Evolutionary conservation across 306 rosid genomes (phyloP).

Genomic region (Dalbergia oliveri): DNA sequence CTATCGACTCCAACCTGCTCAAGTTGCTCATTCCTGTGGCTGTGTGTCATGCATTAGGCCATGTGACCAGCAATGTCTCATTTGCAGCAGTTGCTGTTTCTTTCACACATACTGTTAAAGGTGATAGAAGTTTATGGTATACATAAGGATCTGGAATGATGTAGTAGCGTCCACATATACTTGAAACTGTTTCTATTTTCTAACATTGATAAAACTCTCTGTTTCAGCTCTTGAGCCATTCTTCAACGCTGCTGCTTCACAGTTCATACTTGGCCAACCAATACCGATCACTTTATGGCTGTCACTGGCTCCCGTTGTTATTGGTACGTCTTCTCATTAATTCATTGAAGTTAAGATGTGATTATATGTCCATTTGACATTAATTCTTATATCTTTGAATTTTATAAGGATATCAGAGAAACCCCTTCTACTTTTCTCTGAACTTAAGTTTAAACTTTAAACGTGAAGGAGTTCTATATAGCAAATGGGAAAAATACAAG

Average conservation of each 20-base stretch:
- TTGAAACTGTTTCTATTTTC: conserved; percentile 12
- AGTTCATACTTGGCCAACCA: conserved; percentile 85
- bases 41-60: conserved; percentile 92
- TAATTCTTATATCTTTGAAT: too few species aligned
- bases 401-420: too few species aligned
- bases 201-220: conserved; percentile 28
- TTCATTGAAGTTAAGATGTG: background rate
- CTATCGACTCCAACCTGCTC: conserved; percentile 64
- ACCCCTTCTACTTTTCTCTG: too few species aligned
- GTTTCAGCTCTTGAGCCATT: conserved; percentile 92
- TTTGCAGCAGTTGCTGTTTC: conserved; percentile 99
- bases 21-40: conserved; percentile 85
- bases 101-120: conserved; percentile 92
- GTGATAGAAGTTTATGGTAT: conserved; percentile 47
- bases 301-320: conserved; percentile 91
- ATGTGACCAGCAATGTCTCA: conserved; percentile 93
- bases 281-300: conserved; percentile 87
- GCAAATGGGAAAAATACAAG: background rate
- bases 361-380: background rate
- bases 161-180: background rate
- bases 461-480: background rate
- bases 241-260: conserved; percentile 96
- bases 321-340: conserved; percentile 60
- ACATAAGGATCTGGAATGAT: background rate
- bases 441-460: too few species aligned